Base-by-base conservation (phyloP, 169 alveolate species). In the Amoebophrya sp. region DNA sequence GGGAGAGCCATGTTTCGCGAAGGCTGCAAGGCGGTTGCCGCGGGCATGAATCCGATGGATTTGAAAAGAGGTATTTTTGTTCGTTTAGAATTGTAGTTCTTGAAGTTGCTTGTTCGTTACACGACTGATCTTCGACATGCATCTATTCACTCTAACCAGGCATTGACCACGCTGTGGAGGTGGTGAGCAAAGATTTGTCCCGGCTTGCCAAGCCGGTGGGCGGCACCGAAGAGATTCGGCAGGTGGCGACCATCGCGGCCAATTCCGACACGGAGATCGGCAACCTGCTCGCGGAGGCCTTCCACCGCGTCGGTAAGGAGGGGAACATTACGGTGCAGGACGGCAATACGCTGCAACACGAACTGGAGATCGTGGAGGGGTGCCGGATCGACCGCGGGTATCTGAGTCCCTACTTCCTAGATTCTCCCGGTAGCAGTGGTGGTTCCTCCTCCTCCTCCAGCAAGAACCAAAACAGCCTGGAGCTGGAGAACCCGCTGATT, bases 11-110 rank as follows among this genome's bases (percentile, higher is more conserved):
- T 99, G 89, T 99, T 96, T 96, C 97, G 97, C 93, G 99, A 98
- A 77, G 99, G 99, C 40, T 98, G 99, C 95, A 98, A 98, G 93
- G 98, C 99, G 38, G 99, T 99, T n/a, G 99, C 98, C 89, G 99
- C 99, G 25, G 99, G 99, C 39, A 96, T 99, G 97, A 99, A 99
- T 95, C 99, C 99, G 29, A 98, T 98, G 99, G 99, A 98, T 94
- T 93, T 99, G 89, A 95, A 98, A 93, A 95, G 99, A 40, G 95
- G 95, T 94, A 25, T 47, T 33, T 10, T 7, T 38, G 90, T 35
- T 39, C n/a, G 25, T 66, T 66, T 25, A 25, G 25, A 25, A 66
- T 25, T 25, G n/a, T 66, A 25, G 29, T 66, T 66, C 29, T 29
- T 25, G 29, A 29, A 25, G 83, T 66, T 25, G 29, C 29, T 29